Conservation (phyloP, 1,139 yeast genomes). For the Scheffersomyces illinoinensis region DNA sequence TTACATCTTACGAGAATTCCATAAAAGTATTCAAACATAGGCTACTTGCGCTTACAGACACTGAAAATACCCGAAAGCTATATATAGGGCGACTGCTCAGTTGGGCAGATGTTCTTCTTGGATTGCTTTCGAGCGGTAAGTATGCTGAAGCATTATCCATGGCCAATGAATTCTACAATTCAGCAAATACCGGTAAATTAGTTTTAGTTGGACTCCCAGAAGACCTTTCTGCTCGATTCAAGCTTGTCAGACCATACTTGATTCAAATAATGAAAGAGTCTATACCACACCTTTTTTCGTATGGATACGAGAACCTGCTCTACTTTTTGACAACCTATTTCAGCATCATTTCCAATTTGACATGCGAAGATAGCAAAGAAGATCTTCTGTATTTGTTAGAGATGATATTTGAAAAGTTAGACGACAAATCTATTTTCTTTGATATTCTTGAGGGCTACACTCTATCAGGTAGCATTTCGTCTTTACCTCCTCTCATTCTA, state of each 20-base stretch:
- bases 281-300: conserved; percentile 36
- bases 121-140: conserved; percentile 46
- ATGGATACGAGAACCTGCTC: conserved; percentile 16
- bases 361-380: conserved; percentile 9
- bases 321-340: conserved; percentile 20
- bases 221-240: conserved; percentile 41
- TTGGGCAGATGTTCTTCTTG: conserved; percentile 72
- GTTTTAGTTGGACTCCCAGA: conserved; percentile 56
- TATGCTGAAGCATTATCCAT: conserved; percentile 57
- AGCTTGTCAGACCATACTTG: conserved; percentile 54
- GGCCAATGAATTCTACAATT: conserved; percentile 53
- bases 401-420: conserved; percentile 50
- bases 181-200: conserved; percentile 48
- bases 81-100: conserved; percentile 59
- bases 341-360: conserved; percentile 23
- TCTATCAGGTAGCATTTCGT: conserved; percentile 42
- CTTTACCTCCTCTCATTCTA: conserved; percentile 63
- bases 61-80: conserved; percentile 37
- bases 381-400: conserved; percentile 47
- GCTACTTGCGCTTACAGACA: conserved; percentile 18
- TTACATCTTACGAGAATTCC: conserved; percentile 10
- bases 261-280: conserved; percentile 58
- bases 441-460: conserved; percentile 52
- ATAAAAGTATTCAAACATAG: conserved; percentile 29
- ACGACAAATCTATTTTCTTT: conserved; percentile 43